phyloP scores from a whole-genome alignment of 2,329 filamentous ascomycete species.

The Calonectria hongkongensis region DNA sequence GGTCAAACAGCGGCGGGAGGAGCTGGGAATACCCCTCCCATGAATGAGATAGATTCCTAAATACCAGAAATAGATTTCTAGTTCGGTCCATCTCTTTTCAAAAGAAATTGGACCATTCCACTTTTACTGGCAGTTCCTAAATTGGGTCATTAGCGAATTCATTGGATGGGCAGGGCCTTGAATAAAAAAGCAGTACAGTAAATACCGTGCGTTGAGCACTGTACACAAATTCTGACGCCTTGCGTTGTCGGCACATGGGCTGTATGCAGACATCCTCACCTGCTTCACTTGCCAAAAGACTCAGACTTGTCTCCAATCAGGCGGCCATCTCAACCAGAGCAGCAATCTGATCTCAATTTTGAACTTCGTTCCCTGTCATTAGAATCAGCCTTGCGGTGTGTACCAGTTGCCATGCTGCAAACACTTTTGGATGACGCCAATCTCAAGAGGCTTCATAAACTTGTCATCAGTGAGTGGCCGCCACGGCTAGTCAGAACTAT shows the following conservation, averaged over 20 bases:
- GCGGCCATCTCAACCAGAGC: neutral
- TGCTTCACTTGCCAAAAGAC: too few species aligned
- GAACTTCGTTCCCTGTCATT: neutral
- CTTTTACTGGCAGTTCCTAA: too few species aligned
- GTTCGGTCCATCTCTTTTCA: neutral
- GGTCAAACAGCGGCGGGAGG: slow-evolving; percentile 69
- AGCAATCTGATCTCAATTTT: too few species aligned
- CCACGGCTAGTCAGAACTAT: neutral
- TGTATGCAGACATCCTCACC: neutral
- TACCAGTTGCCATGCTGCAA: slow-evolving; percentile 19
- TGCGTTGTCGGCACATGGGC: too few species aligned
- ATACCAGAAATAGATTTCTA: neutral
- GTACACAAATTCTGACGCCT: neutral
- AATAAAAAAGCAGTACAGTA: too few species aligned
- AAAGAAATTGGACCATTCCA: neutral
- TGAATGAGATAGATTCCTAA: neutral
- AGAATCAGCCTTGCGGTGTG: neutral
- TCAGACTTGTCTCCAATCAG: too few species aligned
- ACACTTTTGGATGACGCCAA: slow-evolving; percentile 43
- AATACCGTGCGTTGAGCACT: neutral
- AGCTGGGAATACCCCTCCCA: slow-evolving; percentile 67
- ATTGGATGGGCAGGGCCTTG: too few species aligned
- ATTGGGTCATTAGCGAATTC: too few species aligned
- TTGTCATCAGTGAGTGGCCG: neutral
- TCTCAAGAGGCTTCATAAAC: slow-evolving; percentile 30